Percentiles rank a stretch among this genome's conserved stretches.
Evolutionary conservation across 306 rosid species (phyloP).

Genomic region (Cicer cuneatum): DNA sequence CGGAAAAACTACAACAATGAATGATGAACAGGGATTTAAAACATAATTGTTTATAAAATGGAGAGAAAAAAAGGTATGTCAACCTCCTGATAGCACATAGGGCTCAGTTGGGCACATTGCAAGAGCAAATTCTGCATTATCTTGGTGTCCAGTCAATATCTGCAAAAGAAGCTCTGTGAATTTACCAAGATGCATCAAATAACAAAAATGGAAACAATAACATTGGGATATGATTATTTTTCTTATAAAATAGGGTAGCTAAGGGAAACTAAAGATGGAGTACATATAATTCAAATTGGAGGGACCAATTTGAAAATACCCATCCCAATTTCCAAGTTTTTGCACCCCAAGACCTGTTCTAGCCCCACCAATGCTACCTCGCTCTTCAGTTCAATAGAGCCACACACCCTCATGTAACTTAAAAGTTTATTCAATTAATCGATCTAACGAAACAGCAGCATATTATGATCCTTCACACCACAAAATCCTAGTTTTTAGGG

Average conservation of each 20-base stretch:
- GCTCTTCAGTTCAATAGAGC: constrained; percentile 19
- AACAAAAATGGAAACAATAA: not conserved
- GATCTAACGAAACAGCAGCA: constrained; percentile 9
- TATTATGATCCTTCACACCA: constrained; percentile 7
- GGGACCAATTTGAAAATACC: constrained; percentile 6
- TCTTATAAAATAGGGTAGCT: not conserved
- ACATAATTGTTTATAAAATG: not conserved
- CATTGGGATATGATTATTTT: not conserved
- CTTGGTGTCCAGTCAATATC: constrained; percentile 98
- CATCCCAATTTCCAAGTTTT: constrained; percentile 17
- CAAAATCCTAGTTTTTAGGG: constrained; percentile 9
- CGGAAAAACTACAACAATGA: constrained; percentile 11
- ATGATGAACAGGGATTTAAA: constrained; percentile 5
- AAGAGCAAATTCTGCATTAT: constrained; percentile 99
- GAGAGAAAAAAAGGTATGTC: constrained; percentile 10
- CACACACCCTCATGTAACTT: constrained; percentile 1
- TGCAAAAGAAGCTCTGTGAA: constrained; percentile 45
- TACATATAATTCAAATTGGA: constrained; percentile 24
- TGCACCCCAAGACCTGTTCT: not conserved
- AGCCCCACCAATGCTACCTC: constrained; percentile 9
- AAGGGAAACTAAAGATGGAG: not conserved
- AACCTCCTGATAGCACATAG: constrained; percentile 97
- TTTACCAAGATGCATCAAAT: not conserved
- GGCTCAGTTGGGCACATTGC: constrained; percentile 99
- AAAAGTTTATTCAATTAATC: not conserved